These are phyloP conservation scores for Xylaria intraflava DNA, from an alignment of 495 filamentous ascomycete genomes.

Conservation along the genomic window DNA sequence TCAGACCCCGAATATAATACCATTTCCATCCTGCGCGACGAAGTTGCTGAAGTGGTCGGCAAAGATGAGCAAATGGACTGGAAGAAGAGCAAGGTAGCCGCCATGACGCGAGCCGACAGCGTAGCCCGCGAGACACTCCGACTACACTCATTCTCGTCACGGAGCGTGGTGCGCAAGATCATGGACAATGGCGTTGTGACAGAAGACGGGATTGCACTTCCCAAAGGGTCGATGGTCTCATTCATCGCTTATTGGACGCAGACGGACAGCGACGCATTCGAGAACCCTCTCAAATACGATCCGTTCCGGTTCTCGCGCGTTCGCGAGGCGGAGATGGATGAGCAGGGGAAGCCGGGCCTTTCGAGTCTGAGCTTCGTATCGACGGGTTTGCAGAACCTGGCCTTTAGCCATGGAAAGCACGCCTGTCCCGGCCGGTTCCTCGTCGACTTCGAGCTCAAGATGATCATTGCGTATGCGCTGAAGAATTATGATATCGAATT, in stretches of 20 bases:
- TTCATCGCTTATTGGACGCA: constrained; percentile 26
- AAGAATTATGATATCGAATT: constrained; percentile 37
- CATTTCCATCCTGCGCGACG: constrained; percentile 29
- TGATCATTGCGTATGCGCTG: constrained; percentile 29
- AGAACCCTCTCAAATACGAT: constrained; percentile 18
- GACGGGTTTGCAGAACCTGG: constrained; percentile 14
- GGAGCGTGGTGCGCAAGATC: constrained; percentile 26
- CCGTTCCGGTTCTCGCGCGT: constrained; percentile 20
- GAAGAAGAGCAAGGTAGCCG: constrained; percentile 27
- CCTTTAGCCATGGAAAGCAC: constrained; percentile 41
- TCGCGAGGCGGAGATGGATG: constrained; percentile 7
- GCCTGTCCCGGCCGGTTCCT: constrained; percentile 43
- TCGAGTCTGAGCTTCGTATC: constrained; percentile 14
- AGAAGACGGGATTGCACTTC: constrained; percentile 28
- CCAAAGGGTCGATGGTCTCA: constrained; percentile 23
- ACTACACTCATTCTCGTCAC: constrained; percentile 27
- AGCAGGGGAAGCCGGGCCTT: constrained; percentile 4
- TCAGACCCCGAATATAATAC: constrained; percentile 32
- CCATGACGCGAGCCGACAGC: constrained; percentile 34
- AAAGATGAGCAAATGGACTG: constrained; percentile 14
- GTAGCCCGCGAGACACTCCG: constrained; percentile 37
- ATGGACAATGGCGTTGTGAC: constrained; percentile 16
- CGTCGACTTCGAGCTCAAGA: constrained; percentile 35
- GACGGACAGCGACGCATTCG: constrained; percentile 25
- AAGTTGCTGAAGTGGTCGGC: constrained; percentile 15